Conservation (phyloP, 2,329 filamentous ascomycete genomes). For the Aureobasidium sp. region DNA sequence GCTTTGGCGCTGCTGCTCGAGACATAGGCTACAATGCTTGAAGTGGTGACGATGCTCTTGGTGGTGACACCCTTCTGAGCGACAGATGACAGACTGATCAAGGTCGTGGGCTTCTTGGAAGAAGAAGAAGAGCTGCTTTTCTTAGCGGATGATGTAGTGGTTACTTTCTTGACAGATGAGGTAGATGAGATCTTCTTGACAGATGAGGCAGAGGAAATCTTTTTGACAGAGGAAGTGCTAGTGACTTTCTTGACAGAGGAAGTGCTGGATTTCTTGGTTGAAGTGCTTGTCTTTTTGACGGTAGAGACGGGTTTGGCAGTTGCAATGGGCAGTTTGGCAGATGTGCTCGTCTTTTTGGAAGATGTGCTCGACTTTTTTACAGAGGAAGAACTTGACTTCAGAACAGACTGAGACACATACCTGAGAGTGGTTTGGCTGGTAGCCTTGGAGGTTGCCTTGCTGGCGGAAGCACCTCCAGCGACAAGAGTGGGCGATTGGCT, state of each 20-base stretch:
- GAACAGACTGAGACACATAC: constrained; percentile 2
- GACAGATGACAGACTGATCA: background rate
- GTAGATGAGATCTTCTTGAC: constrained; percentile 4
- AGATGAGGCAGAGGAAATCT: background rate
- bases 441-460: constrained; percentile 3
- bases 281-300: background rate
- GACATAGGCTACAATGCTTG: background rate
- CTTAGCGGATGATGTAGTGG: background rate
- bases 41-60: background rate
- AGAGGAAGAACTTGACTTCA: constrained; percentile 10
- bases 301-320: background rate
- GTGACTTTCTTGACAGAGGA: constrained; percentile 2
- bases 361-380: constrained; percentile 6
- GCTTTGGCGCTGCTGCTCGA: background rate
- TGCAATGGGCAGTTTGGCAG: background rate
- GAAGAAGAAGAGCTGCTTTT: background rate
- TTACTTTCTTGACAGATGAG: background rate
- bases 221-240: constrained; percentile 8
- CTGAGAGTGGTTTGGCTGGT: constrained; percentile 4
- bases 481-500: constrained; percentile 11
- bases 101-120: background rate
- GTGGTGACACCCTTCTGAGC: background rate
- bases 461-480: background rate
- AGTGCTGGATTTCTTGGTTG: background rate
- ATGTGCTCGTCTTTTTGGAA: constrained; percentile 10